phyloP scores from a whole-genome alignment of 495 filamentous ascomycete genomes.

The Cercophora scortea region DNA sequence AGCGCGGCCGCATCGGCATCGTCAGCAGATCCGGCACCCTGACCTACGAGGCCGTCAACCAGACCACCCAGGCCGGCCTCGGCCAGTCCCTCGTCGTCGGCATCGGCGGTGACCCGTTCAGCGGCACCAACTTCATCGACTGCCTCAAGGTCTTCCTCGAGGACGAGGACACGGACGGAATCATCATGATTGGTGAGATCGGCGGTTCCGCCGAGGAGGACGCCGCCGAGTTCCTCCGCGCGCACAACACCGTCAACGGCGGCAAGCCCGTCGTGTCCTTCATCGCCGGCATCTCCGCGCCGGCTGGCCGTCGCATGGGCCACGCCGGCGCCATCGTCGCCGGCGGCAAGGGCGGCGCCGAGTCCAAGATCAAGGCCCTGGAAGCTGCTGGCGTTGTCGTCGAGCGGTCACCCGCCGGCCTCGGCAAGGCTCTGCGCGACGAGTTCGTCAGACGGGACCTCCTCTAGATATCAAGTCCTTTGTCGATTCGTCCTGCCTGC shows the following conservation, averaged over 20 bases:
- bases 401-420: constrained; percentile 82
- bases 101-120: constrained; percentile 98
- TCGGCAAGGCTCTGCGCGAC: constrained; percentile 86
- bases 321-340: constrained; percentile 97
- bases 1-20: constrained; percentile 96
- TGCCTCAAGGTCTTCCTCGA: constrained; percentile 94
- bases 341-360: constrained; percentile 93
- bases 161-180: constrained; percentile 95
- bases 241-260: constrained; percentile 74
- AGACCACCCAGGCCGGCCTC: constrained; percentile 93
- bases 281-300: constrained; percentile 96
- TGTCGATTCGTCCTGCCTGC: too few species aligned
- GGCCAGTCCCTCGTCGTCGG: constrained; percentile 97
- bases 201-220: constrained; percentile 97
- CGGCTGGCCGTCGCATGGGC: constrained; percentile 93
- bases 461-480: constrained; percentile 49
- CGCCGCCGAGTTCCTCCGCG: constrained; percentile 85
- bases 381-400: constrained; percentile 92
- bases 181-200: constrained; percentile 99
- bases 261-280: constrained; percentile 93
- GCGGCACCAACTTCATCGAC: constrained; percentile 99
- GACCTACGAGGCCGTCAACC: constrained; percentile 99
- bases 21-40: constrained; percentile 97
- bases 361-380: constrained; percentile 94
- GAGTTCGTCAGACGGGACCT: constrained; percentile 96